Base-by-base conservation (phyloP, 2,329 filamentous ascomycete genomes). In the Fusarium keratoplasticum region DNA sequence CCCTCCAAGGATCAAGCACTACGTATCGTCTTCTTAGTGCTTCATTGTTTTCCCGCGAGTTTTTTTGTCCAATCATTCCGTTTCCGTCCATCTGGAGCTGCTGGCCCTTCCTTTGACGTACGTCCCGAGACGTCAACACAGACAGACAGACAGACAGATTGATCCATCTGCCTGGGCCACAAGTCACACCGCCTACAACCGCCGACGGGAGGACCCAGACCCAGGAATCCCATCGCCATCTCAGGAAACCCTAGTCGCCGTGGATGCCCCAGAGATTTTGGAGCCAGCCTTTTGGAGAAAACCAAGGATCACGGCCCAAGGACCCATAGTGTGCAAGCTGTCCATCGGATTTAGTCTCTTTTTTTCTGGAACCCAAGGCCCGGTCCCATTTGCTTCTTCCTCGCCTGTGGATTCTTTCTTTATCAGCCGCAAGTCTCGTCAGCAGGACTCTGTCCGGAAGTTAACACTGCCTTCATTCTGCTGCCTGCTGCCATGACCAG, bases 391-490 rank as follows among this genome's bases (percentile, higher is more conserved):
- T 77, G 69, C 74, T 78, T 76, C 69, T 74, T 40, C 69, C 61
- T 67, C 69, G 42, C 74, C 60, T 72, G 77, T 78, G 77, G 77
- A 78, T 76, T 78, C 68, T 70, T 76, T 76, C 72, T 77, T 79
- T 77, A 79, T 78, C 77, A 79, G 77, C 75, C 75, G 70, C 76
- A 77, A 76, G 74, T 76, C 77, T 77, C 70, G 74, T 76, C 76
- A 60, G 61, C 50, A 54, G 50, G 27, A 31, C 27, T 65, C 73
- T 69, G 57, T 66, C 73, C 61, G 70, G 27, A 54, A 68, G 66
- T 75, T 71, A 73, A 74, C 76, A 65, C 74, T 74, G 69, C 71
- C 67, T 61, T 68, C 73, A 76, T 72, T 74, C 27, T 54, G 29
- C 50, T 44, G 40, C n/a, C 40, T 54, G 50, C 27, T 73, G 64